Evolutionary conservation across 2,329 filamentous ascomycete genomes (phyloP).

Genomic region (Pestalotiopsis sp.): DNA sequence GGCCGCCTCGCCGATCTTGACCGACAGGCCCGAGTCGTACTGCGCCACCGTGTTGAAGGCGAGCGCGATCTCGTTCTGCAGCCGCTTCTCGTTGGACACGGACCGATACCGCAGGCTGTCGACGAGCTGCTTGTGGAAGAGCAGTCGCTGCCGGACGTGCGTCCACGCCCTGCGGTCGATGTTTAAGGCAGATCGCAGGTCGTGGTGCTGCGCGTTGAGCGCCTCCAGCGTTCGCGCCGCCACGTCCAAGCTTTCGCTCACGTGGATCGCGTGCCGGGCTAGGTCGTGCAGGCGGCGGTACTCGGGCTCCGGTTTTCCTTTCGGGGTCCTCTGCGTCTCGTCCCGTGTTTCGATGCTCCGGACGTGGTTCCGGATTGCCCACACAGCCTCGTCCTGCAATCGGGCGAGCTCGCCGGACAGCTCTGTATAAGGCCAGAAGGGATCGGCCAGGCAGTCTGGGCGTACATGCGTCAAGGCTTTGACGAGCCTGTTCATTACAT

Average conservation of each 20-base stretch:
- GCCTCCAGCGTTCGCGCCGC: slow-evolving; percentile 31
- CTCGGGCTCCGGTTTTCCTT: slow-evolving; percentile 30
- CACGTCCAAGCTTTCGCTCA: slow-evolving; percentile 43
- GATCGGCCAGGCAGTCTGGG: slow-evolving; percentile 2
- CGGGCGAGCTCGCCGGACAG: slow-evolving; percentile 33
- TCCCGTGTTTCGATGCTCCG: slow-evolving; percentile 29
- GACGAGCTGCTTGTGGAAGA: slow-evolving; percentile 35
- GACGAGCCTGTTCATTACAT: slow-evolving; percentile 13
- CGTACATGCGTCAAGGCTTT: not conserved
- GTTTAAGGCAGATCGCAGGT: not conserved
- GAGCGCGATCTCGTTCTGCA: slow-evolving; percentile 60
- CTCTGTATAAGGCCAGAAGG: slow-evolving; percentile 38
- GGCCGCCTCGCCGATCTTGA: slow-evolving; percentile 41
- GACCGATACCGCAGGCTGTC: slow-evolving; percentile 38
- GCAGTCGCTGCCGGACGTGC: slow-evolving; percentile 33
- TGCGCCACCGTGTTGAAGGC: slow-evolving; percentile 47
- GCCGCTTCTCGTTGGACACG: slow-evolving; percentile 42
- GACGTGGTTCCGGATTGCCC: slow-evolving; percentile 39
- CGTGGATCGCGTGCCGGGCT: slow-evolving; percentile 46
- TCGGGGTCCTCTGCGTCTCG: not conserved
- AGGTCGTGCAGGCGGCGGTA: slow-evolving; percentile 43
- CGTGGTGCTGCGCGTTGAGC: slow-evolving; percentile 35
- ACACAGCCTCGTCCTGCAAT: slow-evolving; percentile 39
- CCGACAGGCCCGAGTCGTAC: slow-evolving; percentile 38
- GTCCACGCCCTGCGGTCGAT: not conserved